Conservation (phyloP, 257 asterid genomes). For the Jacaranda mimosifolia region DNA sequence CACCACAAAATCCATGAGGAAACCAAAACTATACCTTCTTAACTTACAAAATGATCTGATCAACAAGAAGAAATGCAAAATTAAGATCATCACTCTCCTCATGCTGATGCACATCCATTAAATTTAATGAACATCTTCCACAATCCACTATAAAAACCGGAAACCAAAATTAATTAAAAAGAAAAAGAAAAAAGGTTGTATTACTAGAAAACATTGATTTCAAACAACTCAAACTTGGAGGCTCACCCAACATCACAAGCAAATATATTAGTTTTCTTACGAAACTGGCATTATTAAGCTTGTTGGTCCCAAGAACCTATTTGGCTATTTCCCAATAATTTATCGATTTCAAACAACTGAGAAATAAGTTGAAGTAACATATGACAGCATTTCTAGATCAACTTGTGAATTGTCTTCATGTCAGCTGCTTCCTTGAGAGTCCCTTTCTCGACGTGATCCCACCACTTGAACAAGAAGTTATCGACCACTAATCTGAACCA, state of each 20-base stretch:
- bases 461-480: constrained; percentile 94
- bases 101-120: too few species aligned
- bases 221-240: constrained; percentile 5
- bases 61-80: too few species aligned
- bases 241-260: not conserved
- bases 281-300: not conserved
- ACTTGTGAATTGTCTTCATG: constrained; percentile 91
- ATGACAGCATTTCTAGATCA: constrained; percentile 43
- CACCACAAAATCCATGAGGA: too few species aligned
- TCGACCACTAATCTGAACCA: constrained; percentile 94
- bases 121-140: too few species aligned
- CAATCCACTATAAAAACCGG: too few species aligned
- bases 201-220: too few species aligned
- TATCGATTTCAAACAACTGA: constrained; percentile 13
- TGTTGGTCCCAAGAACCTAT: constrained; percentile 9
- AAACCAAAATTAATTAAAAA: constrained; percentile 17
- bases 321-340: not conserved
- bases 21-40: too few species aligned
- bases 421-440: constrained; percentile 72
- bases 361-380: not conserved
- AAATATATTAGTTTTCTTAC: not conserved
- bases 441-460: constrained; percentile 95
- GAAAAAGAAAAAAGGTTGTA: too few species aligned
- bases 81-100: too few species aligned
- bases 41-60: too few species aligned